Evolutionary conservation across 768 basidiomycete genomes (phyloP).

Genomic region (Postia placenta): DNA sequence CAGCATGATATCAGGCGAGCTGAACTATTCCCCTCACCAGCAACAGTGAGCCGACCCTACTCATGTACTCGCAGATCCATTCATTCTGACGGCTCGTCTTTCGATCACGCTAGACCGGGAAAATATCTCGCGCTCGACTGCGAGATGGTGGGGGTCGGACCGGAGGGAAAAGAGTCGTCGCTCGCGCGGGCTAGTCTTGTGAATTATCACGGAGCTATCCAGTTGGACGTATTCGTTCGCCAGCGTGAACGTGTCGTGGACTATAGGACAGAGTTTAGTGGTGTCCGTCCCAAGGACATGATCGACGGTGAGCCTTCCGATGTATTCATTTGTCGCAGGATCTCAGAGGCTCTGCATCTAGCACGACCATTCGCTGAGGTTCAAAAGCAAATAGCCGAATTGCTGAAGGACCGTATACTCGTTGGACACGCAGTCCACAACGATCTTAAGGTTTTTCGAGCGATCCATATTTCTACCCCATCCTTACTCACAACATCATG

Average conservation of each 20-base stretch:
- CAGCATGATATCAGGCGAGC: conserved; percentile 47
- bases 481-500: too few relatives aligned
- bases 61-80: not conserved
- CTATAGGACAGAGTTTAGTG: conserved; percentile 87
- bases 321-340: not conserved
- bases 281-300: conserved; percentile 74
- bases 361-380: conserved; percentile 77
- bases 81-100: not conserved
- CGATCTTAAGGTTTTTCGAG: conserved; percentile 70
- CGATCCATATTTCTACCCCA: conserved; percentile 11
- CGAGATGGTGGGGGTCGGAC: conserved; percentile 96
- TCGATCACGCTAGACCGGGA: conserved; percentile 35
- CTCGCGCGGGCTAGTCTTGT: conserved; percentile 88
- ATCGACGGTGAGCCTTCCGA: conserved; percentile 40
- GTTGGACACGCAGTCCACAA: conserved; percentile 91
- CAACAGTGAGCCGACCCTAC: conserved; percentile 32
- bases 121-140: conserved; percentile 87
- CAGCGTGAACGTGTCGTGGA: conserved; percentile 88
- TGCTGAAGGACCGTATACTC: conserved; percentile 73
- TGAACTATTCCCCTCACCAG: conserved; percentile 35
- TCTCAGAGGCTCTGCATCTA: conserved; percentile 19
- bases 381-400: conserved; percentile 68
- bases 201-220: conserved; percentile 76
- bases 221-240: conserved; percentile 80
- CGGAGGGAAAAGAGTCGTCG: conserved; percentile 74